phyloP scores from a whole-genome alignment of 441 rosid genomes.

The Eruca vesicaria region DNA sequence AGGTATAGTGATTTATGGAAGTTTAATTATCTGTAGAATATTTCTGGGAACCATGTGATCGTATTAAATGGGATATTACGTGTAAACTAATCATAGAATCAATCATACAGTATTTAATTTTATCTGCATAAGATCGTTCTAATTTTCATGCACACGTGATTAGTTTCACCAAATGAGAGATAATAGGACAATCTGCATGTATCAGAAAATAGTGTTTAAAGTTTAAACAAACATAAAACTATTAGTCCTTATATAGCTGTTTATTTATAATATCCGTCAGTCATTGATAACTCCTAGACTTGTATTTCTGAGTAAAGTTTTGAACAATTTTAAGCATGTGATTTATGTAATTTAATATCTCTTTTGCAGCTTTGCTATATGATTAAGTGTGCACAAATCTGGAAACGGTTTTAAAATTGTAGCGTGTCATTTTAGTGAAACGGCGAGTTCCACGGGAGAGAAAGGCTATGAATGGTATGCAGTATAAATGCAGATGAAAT shows the following conservation, averaged over 20 bases:
- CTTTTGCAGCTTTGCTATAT: too few relatives aligned
- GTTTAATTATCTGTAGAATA: conserved; percentile 20
- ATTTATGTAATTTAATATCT: too few relatives aligned
- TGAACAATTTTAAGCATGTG: too few relatives aligned
- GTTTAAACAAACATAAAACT: background rate
- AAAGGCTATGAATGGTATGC: too few relatives aligned
- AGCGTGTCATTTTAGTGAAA: background rate
- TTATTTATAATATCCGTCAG: too few relatives aligned
- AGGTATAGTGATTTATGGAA: background rate
- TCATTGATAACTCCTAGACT: too few relatives aligned
- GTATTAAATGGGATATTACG: conserved; percentile 24
- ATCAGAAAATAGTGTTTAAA: background rate
- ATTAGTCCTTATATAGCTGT: too few relatives aligned
- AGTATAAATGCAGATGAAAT: too few relatives aligned
- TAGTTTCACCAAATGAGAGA: background rate
- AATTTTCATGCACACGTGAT: conserved; percentile 21
- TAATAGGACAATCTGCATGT: conserved; percentile 7
- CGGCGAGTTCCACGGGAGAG: background rate
- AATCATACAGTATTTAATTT: background rate
- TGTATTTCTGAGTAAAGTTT: too few relatives aligned
- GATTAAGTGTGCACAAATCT: background rate
- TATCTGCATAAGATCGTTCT: background rate
- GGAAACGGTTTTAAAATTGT: background rate
- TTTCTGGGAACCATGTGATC: conserved; percentile 24
- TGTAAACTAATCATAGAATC: conserved; percentile 13